Evolutionary conservation across 2,329 filamentous ascomycete species (phyloP), one percentile per base, ranked within the genome.

Genomic region (Dactylellina sp.): DNA sequence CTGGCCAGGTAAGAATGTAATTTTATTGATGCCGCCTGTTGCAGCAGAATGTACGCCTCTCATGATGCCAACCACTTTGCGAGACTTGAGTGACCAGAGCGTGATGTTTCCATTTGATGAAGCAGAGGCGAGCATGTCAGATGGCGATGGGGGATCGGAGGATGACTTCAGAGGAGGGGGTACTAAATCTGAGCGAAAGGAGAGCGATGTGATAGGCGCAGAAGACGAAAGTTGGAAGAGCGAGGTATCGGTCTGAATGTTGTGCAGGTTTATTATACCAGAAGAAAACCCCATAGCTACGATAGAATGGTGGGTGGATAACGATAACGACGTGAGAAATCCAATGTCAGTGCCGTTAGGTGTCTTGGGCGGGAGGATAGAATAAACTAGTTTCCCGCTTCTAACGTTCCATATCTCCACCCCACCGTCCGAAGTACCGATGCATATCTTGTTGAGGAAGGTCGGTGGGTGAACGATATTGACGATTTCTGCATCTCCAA

Each of bases 341-440:
- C 94, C 77, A 87, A 89, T 59, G 89, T 64, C 53, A n/a, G 64
- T 64, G 18, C 64, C 28, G 24, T 75, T 75, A 7, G 68, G 55
- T 1, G 89, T 84, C 7, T 87, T 86, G 0, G 91, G 89, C 0
- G 95, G 91, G 12, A 95, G 83, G 57, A 99, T 89, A 1, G 93
- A 96, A 81, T 97, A 96, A 25, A 99, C 88, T 61, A 97, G 85
- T 81, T 96, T 97, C 52, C 87, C 93, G 2, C 92, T 97, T 80
- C 91, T 96, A 74, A 99, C 84, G 80, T 99, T 99, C 94, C 95
- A 99, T 56, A 99, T 96, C 80, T 99, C 95, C 7, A 97, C 89
- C 81, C 89, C 90, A 5, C 95, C 95, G 80, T 99, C 93, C 76
- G 87, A 87, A 78, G 92, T 89, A 7, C 92, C 96, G 1, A 92